These are phyloP conservation scores for Xylariaceae sp. DNA, from an alignment of 2,329 filamentous ascomycete genomes.

Conservation along the genomic window DNA sequence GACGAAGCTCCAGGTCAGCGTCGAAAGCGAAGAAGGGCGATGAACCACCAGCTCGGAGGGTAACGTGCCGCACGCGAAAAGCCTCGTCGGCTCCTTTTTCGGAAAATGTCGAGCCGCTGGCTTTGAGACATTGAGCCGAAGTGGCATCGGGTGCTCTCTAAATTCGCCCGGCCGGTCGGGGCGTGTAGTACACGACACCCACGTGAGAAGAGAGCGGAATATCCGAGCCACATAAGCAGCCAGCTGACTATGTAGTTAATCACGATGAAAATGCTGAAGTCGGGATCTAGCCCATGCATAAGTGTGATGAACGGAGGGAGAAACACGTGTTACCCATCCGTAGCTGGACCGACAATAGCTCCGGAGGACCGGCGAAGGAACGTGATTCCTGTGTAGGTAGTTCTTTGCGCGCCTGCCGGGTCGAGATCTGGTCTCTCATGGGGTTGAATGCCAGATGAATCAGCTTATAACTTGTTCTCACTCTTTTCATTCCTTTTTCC, in stretches of 20 bases:
- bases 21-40: not conserved
- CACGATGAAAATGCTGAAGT: not conserved
- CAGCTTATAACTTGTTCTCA: too few species aligned
- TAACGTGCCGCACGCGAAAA: constrained; percentile 1
- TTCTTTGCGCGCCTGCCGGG: too few species aligned
- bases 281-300: not conserved
- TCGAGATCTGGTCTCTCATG: too few species aligned
- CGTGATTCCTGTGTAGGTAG: not conserved
- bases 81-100: not conserved
- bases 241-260: not conserved
- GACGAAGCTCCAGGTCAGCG: not conserved
- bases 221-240: constrained; percentile 18
- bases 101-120: not conserved
- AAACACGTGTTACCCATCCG: not conserved
- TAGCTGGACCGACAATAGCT: not conserved
- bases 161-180: not conserved
- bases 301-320: not conserved
- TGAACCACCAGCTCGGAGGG: not conserved
- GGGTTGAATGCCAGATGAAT: too few species aligned
- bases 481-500: too few species aligned
- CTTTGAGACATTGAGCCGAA: not conserved
- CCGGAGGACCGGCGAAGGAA: not conserved
- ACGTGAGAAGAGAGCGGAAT: constrained; percentile 3
- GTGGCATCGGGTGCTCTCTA: not conserved
- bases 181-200: not conserved